Conservation (phyloP, 257 asterid species). For the Penstemon barbatus region DNA sequence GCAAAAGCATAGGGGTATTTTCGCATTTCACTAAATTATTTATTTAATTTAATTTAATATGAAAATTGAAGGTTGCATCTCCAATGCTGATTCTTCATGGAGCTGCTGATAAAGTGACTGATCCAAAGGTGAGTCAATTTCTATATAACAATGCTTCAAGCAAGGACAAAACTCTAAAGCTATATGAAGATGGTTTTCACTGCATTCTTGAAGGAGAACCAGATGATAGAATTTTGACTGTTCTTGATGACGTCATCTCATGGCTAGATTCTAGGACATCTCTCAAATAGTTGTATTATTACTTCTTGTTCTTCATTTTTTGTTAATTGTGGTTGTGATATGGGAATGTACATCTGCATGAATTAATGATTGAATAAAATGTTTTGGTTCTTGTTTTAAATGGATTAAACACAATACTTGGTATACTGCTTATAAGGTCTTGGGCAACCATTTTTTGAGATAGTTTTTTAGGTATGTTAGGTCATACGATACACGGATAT, state of each 20-base stretch:
- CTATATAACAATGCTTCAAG: slow-evolving; percentile 66
- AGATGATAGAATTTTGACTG: slow-evolving; percentile 74
- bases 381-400: not conserved
- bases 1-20: not conserved
- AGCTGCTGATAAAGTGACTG: slow-evolving; percentile 90
- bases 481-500: no score
- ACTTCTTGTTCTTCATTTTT: not conserved
- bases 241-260: slow-evolving; percentile 66
- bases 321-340: not conserved
- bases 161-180: slow-evolving; percentile 80
- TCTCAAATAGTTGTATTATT: slow-evolving; percentile 23
- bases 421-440: no score
- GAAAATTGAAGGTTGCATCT: slow-evolving; percentile 52
- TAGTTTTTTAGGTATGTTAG: no score
- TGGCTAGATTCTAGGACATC: slow-evolving; percentile 84
- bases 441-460: no score
- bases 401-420: no score
- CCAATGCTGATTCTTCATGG: slow-evolving; percentile 94
- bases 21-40: not conserved
- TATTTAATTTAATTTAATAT: not conserved
- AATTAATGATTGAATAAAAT: not conserved
- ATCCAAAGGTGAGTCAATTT: slow-evolving; percentile 81
- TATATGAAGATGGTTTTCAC: slow-evolving; percentile 84
- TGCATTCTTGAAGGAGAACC: slow-evolving; percentile 99
- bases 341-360: not conserved